Evolutionary conservation across 441 rosid genomes (phyloP).

Genomic region (Oxalis stricta): DNA sequence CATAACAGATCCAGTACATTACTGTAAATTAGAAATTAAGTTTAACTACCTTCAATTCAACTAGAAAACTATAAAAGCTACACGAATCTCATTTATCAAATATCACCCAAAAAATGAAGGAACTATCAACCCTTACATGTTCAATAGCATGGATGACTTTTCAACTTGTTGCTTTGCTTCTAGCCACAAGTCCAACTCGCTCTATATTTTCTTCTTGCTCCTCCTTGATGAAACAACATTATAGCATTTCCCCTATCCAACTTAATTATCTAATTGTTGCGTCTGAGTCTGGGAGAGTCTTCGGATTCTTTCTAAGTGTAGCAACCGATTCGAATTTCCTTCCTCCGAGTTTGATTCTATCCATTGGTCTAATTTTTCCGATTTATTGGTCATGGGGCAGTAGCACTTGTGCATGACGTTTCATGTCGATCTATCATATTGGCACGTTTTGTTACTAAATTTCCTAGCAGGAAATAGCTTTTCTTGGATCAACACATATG

Average conservation of each 20-base stretch:
- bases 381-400: constrained; percentile 21
- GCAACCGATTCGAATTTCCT: constrained; percentile 14
- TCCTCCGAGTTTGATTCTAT: constrained; percentile 14
- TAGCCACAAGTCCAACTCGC: constrained; percentile 11
- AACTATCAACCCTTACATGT: neutral
- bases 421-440: constrained; percentile 9
- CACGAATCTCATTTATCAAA: constrained; percentile 1
- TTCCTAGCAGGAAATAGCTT: constrained; percentile 29
- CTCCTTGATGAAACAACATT: constrained; percentile 2
- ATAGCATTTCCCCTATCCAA: constrained; percentile 15
- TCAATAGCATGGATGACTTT: constrained; percentile 13
- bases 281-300: constrained; percentile 17
- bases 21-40: constrained; percentile 1
- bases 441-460: constrained; percentile 15
- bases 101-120: constrained; percentile 4
- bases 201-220: constrained; percentile 7
- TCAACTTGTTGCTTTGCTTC: constrained; percentile 14
- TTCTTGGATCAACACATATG: constrained; percentile 26
- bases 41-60: neutral
- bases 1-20: neutral
- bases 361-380: constrained; percentile 15
- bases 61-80: too few relatives aligned
- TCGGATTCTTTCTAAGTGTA: constrained; percentile 11
- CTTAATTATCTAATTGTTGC: constrained; percentile 18
- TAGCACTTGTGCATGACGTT: constrained; percentile 13